Evolutionary conservation across 2,329 filamentous ascomycete genomes (phyloP).

Genomic region (Cryphonectria nitschkei): DNA sequence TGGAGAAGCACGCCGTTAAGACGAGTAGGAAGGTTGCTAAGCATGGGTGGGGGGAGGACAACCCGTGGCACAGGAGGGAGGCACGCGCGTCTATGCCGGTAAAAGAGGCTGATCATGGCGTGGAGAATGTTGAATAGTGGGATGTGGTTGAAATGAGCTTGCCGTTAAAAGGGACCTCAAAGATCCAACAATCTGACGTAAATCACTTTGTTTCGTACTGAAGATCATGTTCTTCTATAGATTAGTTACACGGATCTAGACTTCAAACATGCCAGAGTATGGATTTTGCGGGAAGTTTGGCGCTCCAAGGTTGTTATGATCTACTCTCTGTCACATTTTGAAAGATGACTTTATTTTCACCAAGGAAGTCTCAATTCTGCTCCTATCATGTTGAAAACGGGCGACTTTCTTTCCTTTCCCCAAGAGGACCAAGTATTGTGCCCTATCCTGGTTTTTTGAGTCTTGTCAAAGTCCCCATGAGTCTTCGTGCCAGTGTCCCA

Average conservation of each 20-base stretch:
- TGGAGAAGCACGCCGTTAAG: conserved; percentile 28
- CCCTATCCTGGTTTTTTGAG: too few relatives aligned
- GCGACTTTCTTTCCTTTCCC: too few relatives aligned
- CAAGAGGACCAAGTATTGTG: too few relatives aligned
- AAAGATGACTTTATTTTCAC: too few relatives aligned
- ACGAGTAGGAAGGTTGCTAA: conserved; percentile 25
- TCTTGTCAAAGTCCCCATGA: too few relatives aligned
- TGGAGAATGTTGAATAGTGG: conserved; percentile 7
- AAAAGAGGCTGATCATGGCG: neutral
- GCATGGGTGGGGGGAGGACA: conserved; percentile 26
- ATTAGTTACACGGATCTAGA: too few relatives aligned
- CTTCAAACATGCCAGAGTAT: too few relatives aligned
- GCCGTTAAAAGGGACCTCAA: neutral
- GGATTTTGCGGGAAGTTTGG: neutral
- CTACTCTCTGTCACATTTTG: too few relatives aligned
- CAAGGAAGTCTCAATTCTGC: too few relatives aligned
- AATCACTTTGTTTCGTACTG: neutral
- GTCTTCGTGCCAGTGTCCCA: too few relatives aligned
- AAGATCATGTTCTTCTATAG: too few relatives aligned
- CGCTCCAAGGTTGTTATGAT: neutral
- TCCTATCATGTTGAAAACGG: too few relatives aligned
- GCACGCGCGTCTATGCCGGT: conserved; percentile 16
- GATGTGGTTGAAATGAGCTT: neutral
- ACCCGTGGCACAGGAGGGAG: conserved; percentile 26
- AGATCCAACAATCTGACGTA: neutral